Conservation (phyloP, 495 filamentous ascomycete species). For the Terfezia claveryi region DNA sequence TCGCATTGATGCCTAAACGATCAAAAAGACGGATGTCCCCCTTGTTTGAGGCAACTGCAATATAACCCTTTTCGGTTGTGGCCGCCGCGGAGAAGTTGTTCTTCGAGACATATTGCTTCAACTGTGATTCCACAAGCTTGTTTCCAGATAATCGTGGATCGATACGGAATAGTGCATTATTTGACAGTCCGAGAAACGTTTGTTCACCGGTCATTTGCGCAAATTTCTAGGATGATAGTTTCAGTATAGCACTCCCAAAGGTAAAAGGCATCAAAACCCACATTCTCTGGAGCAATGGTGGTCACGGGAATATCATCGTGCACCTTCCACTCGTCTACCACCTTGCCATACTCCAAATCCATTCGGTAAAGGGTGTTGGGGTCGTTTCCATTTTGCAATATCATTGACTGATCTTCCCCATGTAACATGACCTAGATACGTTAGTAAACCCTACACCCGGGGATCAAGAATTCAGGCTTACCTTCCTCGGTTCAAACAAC, state of each 20-base stretch:
- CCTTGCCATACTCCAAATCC: constrained; percentile 94
- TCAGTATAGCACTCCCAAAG: constrained; percentile 7
- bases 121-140: constrained; percentile 76
- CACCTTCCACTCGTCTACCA: constrained; percentile 99
- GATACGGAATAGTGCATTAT: constrained; percentile 80
- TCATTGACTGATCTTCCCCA: constrained; percentile 75
- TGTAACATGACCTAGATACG: constrained; percentile 60
- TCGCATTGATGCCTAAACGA: constrained; percentile 86
- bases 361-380: constrained; percentile 91
- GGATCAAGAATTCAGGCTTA: background rate
- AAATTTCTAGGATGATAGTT: constrained; percentile 44
- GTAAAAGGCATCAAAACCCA: constrained; percentile 18
- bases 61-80: constrained; percentile 86
- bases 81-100: constrained; percentile 88
- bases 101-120: constrained; percentile 91
- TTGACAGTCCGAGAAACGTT: constrained; percentile 77
- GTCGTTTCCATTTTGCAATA: constrained; percentile 64
- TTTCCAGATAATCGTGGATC: constrained; percentile 77
- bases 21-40: constrained; percentile 95
- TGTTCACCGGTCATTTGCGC: constrained; percentile 91
- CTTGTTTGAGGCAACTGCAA: constrained; percentile 92
- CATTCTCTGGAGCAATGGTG: constrained; percentile 73
- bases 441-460: background rate
- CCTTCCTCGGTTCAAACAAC: constrained; percentile 78
- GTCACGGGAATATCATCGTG: constrained; percentile 88